Conservation (phyloP, 2,329 filamentous ascomycete species). For the Stagonosporopsis rhizophila region DNA sequence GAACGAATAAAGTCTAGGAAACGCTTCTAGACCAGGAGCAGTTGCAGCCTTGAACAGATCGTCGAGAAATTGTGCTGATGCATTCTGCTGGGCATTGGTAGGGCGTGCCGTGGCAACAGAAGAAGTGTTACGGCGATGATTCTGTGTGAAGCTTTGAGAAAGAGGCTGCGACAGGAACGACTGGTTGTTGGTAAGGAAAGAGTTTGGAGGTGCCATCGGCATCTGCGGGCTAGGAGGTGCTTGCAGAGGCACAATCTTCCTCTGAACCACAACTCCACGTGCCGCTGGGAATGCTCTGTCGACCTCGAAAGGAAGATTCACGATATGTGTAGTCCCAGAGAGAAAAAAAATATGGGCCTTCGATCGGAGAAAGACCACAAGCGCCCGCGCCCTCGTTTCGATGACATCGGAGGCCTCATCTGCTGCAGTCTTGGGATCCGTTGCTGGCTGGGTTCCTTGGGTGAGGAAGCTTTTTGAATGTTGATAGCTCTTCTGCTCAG, state of each 20-base stretch:
- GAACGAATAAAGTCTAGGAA: slow-evolving; percentile 81
- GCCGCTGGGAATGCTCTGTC: slow-evolving; percentile 85
- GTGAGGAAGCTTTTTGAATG: slow-evolving; percentile 35
- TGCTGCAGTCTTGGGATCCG: slow-evolving; percentile 32
- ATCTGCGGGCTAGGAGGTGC: slow-evolving; percentile 47
- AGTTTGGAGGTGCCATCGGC: slow-evolving; percentile 75
- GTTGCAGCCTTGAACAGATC: slow-evolving; percentile 39
- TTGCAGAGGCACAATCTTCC: slow-evolving; percentile 66
- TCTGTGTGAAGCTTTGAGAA: slow-evolving; percentile 50
- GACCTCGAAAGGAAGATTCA: slow-evolving; percentile 94
- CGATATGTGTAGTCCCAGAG: slow-evolving; percentile 82
- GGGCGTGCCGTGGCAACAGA: slow-evolving; percentile 36
- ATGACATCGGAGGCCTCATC: slow-evolving; percentile 26
- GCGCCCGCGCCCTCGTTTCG: slow-evolving; percentile 58
- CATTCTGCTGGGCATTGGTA: slow-evolving; percentile 31
- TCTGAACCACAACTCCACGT: slow-evolving; percentile 83
- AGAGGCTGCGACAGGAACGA: slow-evolving; percentile 63
- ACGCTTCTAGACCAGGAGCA: slow-evolving; percentile 54
- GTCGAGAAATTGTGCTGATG: slow-evolving; percentile 39
- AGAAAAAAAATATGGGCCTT: slow-evolving; percentile 95
- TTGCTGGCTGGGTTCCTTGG: slow-evolving; percentile 44
- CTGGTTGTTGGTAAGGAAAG: slow-evolving; percentile 68
- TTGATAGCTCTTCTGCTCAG: slow-evolving; percentile 23
- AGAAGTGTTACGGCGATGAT: slow-evolving; percentile 34
- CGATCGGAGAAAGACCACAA: slow-evolving; percentile 90